A percentile compares a stretch with the other conserved stretches of the same genome.
These are phyloP conservation scores for Lodderomyces parapsilosis DNA, from an alignment of 1,139 yeast genomes.

Conservation along the genomic window DNA sequence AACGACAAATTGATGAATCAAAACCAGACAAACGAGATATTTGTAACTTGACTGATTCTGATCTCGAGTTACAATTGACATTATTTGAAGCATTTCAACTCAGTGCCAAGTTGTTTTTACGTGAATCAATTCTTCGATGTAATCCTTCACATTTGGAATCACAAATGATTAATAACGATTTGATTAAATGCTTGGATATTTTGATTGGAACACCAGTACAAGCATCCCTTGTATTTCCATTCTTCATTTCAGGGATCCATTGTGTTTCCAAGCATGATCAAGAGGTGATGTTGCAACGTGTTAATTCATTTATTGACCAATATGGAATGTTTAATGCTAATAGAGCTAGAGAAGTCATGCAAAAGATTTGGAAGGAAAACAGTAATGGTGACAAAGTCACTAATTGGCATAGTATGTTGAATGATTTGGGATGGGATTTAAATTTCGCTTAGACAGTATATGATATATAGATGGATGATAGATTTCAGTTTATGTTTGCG, in stretches of 20 bases:
- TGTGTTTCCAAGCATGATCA: conserved; percentile 54
- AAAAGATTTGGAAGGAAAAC: conserved; percentile 47
- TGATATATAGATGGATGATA: background rate
- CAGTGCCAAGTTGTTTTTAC: conserved; percentile 64
- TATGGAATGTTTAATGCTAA: conserved; percentile 69
- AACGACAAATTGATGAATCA: conserved; percentile 48
- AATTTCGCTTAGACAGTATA: conserved; percentile 57
- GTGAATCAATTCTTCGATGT: conserved; percentile 59
- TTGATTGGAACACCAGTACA: conserved; percentile 68
- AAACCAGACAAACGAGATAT: conserved; percentile 57
- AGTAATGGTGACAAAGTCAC: conserved; percentile 37
- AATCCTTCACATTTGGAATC: conserved; percentile 67
- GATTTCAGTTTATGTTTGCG: background rate
- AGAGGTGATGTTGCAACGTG: conserved; percentile 47
- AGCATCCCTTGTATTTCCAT: conserved; percentile 70
- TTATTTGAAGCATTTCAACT: conserved; percentile 72
- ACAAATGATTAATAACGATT: conserved; percentile 55
- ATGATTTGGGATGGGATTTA: conserved; percentile 72
- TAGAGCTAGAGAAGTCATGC: conserved; percentile 58
- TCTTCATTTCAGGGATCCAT: conserved; percentile 75
- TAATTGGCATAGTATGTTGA: conserved; percentile 70
- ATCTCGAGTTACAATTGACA: conserved; percentile 65
- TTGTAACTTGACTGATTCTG: conserved; percentile 46
- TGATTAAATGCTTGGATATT: conserved; percentile 57
- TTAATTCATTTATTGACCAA: conserved; percentile 55